phyloP scores from a whole-genome alignment of 106 monocot species.

The Agapanthus africanus region DNA sequence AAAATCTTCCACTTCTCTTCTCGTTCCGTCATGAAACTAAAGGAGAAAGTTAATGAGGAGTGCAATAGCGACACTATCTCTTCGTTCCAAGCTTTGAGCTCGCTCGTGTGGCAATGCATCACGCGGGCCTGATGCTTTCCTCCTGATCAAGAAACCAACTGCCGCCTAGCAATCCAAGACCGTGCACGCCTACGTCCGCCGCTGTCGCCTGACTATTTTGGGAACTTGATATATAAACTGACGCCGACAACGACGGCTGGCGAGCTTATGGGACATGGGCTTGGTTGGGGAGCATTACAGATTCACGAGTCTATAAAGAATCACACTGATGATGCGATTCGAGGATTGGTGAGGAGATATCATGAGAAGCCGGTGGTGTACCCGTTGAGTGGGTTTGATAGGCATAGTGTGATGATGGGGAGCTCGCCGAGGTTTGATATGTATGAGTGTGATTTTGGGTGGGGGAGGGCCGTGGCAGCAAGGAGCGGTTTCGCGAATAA shows the following conservation, averaged over 20 bases:
- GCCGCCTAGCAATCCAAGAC: conserved; percentile 31
- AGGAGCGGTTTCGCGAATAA: conserved; percentile 49
- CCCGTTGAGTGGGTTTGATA: conserved; percentile 13
- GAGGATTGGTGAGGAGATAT: conserved; percentile 18
- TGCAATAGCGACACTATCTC: conserved; percentile 9
- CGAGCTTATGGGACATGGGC: conserved; percentile 32
- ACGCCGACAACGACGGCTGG: conserved; percentile 25
- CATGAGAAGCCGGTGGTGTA: conserved; percentile 26
- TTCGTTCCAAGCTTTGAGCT: conserved; percentile 40
- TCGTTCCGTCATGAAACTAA: conserved; percentile 31
- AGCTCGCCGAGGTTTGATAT: conserved; percentile 54
- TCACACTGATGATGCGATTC: conserved; percentile 32
- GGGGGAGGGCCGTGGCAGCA: conserved; percentile 33
- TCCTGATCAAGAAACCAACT: conserved; percentile 21
- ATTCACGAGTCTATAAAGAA: conserved; percentile 21
- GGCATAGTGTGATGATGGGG: conserved; percentile 17
- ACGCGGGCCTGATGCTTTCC: conserved; percentile 34
- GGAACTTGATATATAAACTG: conserved; percentile 39
- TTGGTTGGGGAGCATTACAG: conserved; percentile 50
- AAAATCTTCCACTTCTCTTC: conserved; percentile 59
- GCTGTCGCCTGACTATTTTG: conserved; percentile 53
- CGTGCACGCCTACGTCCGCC: conserved; percentile 45
- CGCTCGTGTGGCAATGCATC: conserved; percentile 53
- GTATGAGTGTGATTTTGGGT: conserved; percentile 54
- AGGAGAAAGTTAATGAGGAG: conserved; percentile 44